phyloP scores from a whole-genome alignment of 2,329 filamentous ascomycete species.

The Pseudofabraea citricarpa region DNA sequence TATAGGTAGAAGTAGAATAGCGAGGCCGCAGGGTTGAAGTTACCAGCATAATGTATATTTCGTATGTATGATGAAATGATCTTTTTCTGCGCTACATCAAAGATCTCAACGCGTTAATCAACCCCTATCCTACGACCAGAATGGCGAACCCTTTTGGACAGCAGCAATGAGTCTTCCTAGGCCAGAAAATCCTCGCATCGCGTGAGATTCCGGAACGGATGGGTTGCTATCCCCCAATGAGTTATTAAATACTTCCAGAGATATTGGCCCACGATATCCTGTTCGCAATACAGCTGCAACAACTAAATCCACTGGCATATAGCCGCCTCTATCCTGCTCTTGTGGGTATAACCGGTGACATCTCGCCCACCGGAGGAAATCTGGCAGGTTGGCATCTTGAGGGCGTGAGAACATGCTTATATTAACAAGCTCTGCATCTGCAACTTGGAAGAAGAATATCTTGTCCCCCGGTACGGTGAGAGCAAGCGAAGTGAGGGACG shows the following conservation, averaged over 20 bases:
- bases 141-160: too few relatives aligned
- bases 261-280: conserved; percentile 27
- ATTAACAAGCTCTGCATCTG: conserved; percentile 26
- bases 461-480: conserved; percentile 25
- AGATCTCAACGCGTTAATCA: too few relatives aligned
- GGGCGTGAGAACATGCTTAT: conserved; percentile 13
- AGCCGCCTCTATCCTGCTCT: conserved; percentile 22
- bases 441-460: conserved; percentile 30
- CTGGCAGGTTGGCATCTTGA: conserved; percentile 11
- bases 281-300: conserved; percentile 27
- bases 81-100: too few relatives aligned
- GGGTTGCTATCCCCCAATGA: conserved; percentile 21
- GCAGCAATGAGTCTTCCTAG: conserved; percentile 16
- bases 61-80: too few relatives aligned
- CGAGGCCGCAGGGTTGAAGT: too few relatives aligned
- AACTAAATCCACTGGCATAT: conserved; percentile 29
- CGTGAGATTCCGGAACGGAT: conserved; percentile 20
- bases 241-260: conserved; percentile 29
- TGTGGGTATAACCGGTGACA: conserved; percentile 26
- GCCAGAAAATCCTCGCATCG: conserved; percentile 19
- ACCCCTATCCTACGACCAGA: too few relatives aligned
- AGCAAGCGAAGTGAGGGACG: conserved; percentile 22
- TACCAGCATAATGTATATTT: too few relatives aligned
- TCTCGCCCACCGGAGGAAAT: conserved; percentile 28
- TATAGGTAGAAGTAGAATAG: too few relatives aligned